Conservation (phyloP, 768 basidiomycete species). For the Bullera alba region DNA sequence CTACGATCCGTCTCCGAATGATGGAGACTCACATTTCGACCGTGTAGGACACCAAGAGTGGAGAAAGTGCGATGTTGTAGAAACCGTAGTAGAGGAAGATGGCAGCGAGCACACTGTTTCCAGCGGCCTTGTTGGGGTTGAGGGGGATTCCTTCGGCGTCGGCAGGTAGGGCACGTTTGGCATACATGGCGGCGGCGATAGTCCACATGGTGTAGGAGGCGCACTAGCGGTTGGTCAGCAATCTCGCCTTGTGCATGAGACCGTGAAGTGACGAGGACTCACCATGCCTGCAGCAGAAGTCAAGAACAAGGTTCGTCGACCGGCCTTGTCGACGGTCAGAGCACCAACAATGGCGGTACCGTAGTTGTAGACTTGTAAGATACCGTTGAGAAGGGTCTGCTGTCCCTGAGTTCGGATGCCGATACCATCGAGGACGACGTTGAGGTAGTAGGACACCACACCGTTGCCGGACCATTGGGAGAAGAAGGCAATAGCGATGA, state of each 20-base stretch:
- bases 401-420: constrained; percentile 29
- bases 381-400: constrained; percentile 26
- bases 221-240: neutral
- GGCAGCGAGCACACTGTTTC: constrained; percentile 35
- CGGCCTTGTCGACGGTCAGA: constrained; percentile 35
- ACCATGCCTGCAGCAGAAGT: constrained; percentile 22
- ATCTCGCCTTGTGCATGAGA: neutral
- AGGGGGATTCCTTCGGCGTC: constrained; percentile 21
- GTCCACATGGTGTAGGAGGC: constrained; percentile 19
- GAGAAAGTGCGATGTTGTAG: constrained; percentile 33
- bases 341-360: constrained; percentile 16
- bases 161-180: constrained; percentile 15
- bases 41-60: constrained; percentile 30
- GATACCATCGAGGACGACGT: constrained; percentile 29
- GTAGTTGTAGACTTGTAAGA: constrained; percentile 28
- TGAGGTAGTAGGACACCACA: constrained; percentile 41
- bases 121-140: constrained; percentile 20
- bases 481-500: constrained; percentile 35
- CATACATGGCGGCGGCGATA: constrained; percentile 24
- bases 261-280: neutral
- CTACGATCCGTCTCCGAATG: neutral
- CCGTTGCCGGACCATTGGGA: constrained; percentile 43
- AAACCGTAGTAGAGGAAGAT: constrained; percentile 41
- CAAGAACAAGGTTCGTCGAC: constrained; percentile 33
- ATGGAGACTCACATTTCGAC: constrained; percentile 45